These are phyloP conservation scores for Mrakiaceae sp. DNA, from an alignment of 1,284 basidiomycete species.

Conservation along the genomic window DNA sequence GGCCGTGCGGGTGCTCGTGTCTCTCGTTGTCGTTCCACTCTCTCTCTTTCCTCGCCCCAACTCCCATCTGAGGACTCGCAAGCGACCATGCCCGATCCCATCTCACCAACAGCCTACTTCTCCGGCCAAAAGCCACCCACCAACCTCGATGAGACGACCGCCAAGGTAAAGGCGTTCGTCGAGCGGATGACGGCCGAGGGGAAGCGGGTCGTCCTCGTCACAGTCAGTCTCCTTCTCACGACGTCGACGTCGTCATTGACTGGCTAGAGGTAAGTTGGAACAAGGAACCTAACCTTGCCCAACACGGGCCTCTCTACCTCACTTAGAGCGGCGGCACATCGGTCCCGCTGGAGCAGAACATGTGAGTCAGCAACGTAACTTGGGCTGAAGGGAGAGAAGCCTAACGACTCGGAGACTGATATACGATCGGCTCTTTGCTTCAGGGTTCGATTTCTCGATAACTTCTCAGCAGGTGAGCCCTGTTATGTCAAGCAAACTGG, in stretches of 20 bases:
- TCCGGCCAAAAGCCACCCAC: conserved; percentile 65
- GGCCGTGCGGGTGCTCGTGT: too few species aligned
- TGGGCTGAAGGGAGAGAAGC: neutral
- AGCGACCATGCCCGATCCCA: neutral
- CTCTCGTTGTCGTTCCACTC: neutral
- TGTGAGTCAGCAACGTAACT: conserved; percentile 49
- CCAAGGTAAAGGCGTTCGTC: conserved; percentile 58
- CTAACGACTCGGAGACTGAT: neutral
- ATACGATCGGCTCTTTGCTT: conserved; percentile 2
- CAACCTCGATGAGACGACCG: conserved; percentile 54
- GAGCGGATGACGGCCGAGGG: conserved; percentile 49
- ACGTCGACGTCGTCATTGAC: conserved; percentile 9
- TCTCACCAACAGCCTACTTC: conserved; percentile 80
- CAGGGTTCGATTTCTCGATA: conserved; percentile 94
- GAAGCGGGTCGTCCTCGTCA: conserved; percentile 80
- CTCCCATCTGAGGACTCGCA: too few species aligned
- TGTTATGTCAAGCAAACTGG: neutral
- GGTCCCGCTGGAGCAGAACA: conserved; percentile 88
- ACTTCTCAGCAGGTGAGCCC: conserved; percentile 83
- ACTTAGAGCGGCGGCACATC: conserved; percentile 85
- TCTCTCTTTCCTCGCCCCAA: neutral
- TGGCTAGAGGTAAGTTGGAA: conserved; percentile 12
- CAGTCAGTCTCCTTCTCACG: conserved; percentile 46
- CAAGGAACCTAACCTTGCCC: conserved; percentile 11
- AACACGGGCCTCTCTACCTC: conserved; percentile 1